phyloP scores from a whole-genome alignment of 2,329 filamentous ascomycete genomes.

The Biscogniauxia mediterranea region DNA sequence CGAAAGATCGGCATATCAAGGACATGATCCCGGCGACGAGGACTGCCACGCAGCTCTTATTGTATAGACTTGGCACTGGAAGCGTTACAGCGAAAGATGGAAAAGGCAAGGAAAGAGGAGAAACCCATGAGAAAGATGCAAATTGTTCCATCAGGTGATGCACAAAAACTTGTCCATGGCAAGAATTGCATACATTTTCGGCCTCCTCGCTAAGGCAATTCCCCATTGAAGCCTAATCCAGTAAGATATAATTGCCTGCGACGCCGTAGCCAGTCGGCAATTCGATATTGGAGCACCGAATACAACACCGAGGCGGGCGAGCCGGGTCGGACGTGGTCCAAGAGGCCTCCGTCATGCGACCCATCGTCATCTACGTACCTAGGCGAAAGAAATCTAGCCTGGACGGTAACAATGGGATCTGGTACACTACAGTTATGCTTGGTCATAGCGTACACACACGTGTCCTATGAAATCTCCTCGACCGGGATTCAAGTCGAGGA shows the following conservation, averaged over 20 bases:
- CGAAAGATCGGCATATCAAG: not conserved
- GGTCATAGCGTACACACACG: not conserved
- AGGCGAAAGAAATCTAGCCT: not conserved
- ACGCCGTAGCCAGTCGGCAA: not conserved
- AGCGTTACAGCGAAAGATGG: not conserved
- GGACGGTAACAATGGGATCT: not conserved
- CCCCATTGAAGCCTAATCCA: not conserved
- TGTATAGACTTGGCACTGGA: not conserved
- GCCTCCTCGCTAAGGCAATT: not conserved
- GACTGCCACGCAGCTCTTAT: not conserved
- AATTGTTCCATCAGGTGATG: not conserved
- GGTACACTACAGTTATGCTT: not conserved
- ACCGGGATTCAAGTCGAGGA: not conserved
- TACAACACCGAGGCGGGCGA: conserved; percentile 1
- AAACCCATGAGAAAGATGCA: not conserved
- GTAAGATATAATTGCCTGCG: not conserved
- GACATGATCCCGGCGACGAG: not conserved
- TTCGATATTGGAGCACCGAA: not conserved
- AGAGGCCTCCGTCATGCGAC: not conserved
- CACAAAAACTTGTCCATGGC: not conserved
- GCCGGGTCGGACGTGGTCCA: not conserved
- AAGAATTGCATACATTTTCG: not conserved
- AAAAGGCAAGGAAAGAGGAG: not conserved
- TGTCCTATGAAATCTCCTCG: not conserved
- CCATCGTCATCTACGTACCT: not conserved